Evolutionary conservation across 1,284 basidiomycete species (phyloP).

Genomic region (Waitea zeae): DNA sequence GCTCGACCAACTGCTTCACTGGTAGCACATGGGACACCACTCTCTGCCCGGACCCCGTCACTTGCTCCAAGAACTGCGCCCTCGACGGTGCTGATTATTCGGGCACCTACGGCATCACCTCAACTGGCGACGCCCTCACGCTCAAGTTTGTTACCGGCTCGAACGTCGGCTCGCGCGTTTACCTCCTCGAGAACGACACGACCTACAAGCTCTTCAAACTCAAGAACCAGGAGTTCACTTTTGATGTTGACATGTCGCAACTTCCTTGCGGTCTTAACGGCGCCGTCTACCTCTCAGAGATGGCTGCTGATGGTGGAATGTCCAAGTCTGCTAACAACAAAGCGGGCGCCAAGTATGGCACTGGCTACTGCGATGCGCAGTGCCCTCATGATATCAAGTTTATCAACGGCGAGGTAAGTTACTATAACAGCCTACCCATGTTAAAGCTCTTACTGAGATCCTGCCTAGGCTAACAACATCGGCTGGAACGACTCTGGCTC

Average conservation of each 20-base stretch:
- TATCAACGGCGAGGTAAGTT: constrained; percentile 29
- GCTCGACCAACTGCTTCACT: constrained; percentile 13
- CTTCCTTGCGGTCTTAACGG: constrained; percentile 23
- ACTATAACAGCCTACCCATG: constrained; percentile 8
- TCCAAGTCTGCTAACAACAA: constrained; percentile 30
- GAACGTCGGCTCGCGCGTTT: constrained; percentile 24
- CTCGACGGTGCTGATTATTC: constrained; percentile 15
- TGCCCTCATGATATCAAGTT: constrained; percentile 40
- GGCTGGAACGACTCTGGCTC: constrained; percentile 20
- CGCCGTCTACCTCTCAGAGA: constrained; percentile 19
- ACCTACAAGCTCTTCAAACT: constrained; percentile 33
- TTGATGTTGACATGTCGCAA: constrained; percentile 31
- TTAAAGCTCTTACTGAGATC: constrained; percentile 10
- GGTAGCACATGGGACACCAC: constrained; percentile 14
- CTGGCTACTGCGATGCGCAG: constrained; percentile 40
- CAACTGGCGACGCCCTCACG: constrained; percentile 8
- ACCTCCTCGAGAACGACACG: constrained; percentile 22
- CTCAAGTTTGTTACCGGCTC: constrained; percentile 18
- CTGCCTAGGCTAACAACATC: constrained; percentile 15
- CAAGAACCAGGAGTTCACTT: constrained; percentile 34
- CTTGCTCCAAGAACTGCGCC: constrained; percentile 16
- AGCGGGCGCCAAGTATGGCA: constrained; percentile 38
- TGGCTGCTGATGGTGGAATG: constrained; percentile 38
- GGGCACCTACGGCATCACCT: constrained; percentile 9
- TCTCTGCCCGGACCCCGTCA: constrained; percentile 14